These are phyloP conservation scores for Verticillium klebahnii DNA, from an alignment of 2,329 filamentous ascomycete species.

Conservation along the genomic window DNA sequence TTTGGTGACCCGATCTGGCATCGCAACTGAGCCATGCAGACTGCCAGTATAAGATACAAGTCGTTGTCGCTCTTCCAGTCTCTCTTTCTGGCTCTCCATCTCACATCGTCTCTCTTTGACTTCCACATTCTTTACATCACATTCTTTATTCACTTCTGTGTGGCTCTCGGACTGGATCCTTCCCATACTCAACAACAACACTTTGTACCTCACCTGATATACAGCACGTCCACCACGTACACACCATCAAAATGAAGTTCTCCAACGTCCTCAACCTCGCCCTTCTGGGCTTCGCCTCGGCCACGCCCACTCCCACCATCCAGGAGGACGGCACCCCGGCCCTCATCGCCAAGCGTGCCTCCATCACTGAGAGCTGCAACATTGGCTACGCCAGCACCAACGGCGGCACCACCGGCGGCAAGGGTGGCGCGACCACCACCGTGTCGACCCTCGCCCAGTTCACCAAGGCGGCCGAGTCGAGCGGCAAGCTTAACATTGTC, in stretches of 20 bases:
- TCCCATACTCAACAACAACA: not conserved
- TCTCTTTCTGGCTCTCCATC: not conserved
- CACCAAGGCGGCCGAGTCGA: conserved; percentile 39
- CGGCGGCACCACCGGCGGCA: conserved; percentile 43
- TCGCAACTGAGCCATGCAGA: not conserved
- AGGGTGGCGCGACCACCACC: conserved; percentile 45
- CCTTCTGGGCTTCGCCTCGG: conserved; percentile 22
- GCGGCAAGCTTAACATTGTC: conserved; percentile 35
- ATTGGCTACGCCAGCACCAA: conserved; percentile 30
- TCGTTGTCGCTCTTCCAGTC: not conserved
- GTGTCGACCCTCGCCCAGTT: conserved; percentile 42
- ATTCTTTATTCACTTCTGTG: not conserved
- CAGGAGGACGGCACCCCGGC: conserved; percentile 18
- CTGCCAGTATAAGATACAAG: not conserved
- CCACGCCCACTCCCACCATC: conserved; percentile 24
- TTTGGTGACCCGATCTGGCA: not conserved
- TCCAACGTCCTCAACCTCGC: conserved; percentile 19
- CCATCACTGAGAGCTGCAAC: conserved; percentile 28
- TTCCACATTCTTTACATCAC: not conserved
- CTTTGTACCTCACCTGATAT: not conserved
- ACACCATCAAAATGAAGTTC: conserved; percentile 23
- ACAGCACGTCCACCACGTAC: not conserved
- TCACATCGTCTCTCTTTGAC: not conserved
- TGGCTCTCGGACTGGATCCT: not conserved
- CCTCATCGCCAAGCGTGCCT: conserved; percentile 25